Conservation (phyloP, 192 early-diverging fungal genomes). For the Coemansia sp. region DNA sequence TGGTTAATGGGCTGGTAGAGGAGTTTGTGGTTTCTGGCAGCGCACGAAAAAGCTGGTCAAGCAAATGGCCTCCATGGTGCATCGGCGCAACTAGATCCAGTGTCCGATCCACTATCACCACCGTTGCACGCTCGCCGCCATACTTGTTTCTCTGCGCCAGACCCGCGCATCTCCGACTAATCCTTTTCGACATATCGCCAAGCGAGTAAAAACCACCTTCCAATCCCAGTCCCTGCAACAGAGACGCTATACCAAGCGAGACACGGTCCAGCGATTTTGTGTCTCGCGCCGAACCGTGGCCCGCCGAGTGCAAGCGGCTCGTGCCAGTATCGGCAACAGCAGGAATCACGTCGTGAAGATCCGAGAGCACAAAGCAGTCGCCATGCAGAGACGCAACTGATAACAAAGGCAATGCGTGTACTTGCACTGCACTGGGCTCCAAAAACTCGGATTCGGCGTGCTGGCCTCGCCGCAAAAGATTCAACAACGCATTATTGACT, state of each 20-base stretch:
- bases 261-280: constrained; percentile 24
- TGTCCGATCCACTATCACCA: constrained; percentile 46
- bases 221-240: constrained; percentile 23
- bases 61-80: constrained; percentile 31
- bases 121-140: constrained; percentile 2
- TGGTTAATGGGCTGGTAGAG: not conserved
- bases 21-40: not conserved
- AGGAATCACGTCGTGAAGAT: constrained; percentile 2
- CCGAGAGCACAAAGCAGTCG: constrained; percentile 30
- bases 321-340: not conserved
- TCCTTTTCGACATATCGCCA: constrained; percentile 28
- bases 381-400: constrained; percentile 17
- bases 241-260: constrained; percentile 26
- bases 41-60: constrained; percentile 35
- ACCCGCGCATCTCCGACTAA: constrained; percentile 32
- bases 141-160: constrained; percentile 15
- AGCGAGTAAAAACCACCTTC: constrained; percentile 44
- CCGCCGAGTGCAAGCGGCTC: not conserved
- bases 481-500: constrained; percentile 11
- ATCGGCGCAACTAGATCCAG: constrained; percentile 38
- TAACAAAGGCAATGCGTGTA: constrained; percentile 16
- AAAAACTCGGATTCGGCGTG: constrained; percentile 1
- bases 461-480: constrained; percentile 12
- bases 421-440: constrained; percentile 11
- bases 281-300: constrained; percentile 1